These are phyloP conservation scores for Erodium maritimum DNA, from an alignment of 345 rosid genomes.

Conservation along the genomic window DNA sequence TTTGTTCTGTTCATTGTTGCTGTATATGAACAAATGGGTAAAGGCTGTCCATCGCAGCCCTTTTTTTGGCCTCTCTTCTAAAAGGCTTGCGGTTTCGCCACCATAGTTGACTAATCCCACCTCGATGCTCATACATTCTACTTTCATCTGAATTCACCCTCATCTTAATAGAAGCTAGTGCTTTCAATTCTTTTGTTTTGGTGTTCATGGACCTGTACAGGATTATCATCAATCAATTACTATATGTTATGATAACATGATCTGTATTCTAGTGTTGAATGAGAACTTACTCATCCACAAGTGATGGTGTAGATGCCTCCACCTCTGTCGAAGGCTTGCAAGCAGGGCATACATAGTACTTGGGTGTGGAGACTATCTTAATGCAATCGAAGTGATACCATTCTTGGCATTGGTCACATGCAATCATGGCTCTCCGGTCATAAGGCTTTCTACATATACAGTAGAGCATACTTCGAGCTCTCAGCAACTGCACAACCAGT, in stretches of 20 bases:
- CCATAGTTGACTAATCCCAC: conserved; percentile 30
- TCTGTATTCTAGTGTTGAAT: neutral
- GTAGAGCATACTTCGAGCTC: conserved; percentile 66
- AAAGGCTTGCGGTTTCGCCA: conserved; percentile 70
- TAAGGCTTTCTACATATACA: conserved; percentile 81
- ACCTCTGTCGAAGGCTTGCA: conserved; percentile 37
- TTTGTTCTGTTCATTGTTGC: conserved; percentile 3
- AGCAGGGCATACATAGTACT: conserved; percentile 62
- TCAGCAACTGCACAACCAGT: conserved; percentile 45
- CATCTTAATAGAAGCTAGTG: conserved; percentile 30
- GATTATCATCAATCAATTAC: too few species aligned
- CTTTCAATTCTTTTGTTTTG: conserved; percentile 41
- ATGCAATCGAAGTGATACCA: conserved; percentile 68
- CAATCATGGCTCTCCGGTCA: conserved; percentile 45
- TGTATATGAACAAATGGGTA: conserved; percentile 33
- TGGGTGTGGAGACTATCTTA: conserved; percentile 30
- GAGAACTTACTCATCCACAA: conserved; percentile 28
- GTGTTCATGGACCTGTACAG: conserved; percentile 25
- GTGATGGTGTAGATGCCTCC: conserved; percentile 8
- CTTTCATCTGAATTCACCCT: conserved; percentile 3
- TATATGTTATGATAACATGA: too few species aligned
- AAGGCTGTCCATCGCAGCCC: conserved; percentile 35
- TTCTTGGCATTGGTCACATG: conserved; percentile 57
- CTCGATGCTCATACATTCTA: conserved; percentile 3
- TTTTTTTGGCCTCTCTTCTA: conserved; percentile 43